Percentiles rank a stretch among this genome's conserved stretches.
These are phyloP conservation scores for Stemphylium lycopersici DNA, from an alignment of 2,329 filamentous ascomycete species.

Conservation along the genomic window DNA sequence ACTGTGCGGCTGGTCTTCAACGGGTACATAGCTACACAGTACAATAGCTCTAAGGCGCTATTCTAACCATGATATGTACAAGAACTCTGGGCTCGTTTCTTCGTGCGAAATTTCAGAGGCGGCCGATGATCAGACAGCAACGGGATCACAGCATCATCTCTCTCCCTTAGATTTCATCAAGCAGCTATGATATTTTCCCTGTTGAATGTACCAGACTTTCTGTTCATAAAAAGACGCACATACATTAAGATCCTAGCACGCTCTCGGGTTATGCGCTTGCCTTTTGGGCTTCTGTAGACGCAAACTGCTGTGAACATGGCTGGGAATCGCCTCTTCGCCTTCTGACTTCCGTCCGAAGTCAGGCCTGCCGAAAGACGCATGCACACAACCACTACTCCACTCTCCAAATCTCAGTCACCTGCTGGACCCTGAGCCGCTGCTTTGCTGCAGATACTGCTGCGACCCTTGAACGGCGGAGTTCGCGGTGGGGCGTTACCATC, in stretches of 20 bases:
- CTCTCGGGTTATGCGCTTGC: no score
- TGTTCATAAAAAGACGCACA: no score
- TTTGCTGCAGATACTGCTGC: not conserved
- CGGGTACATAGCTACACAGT: not conserved
- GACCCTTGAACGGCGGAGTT: conserved; percentile 4
- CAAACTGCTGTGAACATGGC: not conserved
- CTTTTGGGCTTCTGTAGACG: not conserved
- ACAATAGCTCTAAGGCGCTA: not conserved
- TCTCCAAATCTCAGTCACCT: not conserved
- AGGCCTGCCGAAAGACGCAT: not conserved
- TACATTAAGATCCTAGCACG: no score
- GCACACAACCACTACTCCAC: not conserved
- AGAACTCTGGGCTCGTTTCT: no score
- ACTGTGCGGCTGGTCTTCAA: not conserved
- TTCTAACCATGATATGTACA: no score
- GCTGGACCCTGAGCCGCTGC: conserved; percentile 1
- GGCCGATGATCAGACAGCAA: no score
- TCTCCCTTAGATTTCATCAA: no score
- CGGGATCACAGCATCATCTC: no score
- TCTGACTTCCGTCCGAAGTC: not conserved
- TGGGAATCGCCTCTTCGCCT: not conserved
- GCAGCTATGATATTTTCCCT: no score
- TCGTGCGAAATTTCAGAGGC: no score
- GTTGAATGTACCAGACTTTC: no score
- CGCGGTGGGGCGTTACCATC: conserved; percentile 7